Base-by-base conservation (phyloP, 768 basidiomycete genomes). In the Lactarius hatsudake region DNA sequence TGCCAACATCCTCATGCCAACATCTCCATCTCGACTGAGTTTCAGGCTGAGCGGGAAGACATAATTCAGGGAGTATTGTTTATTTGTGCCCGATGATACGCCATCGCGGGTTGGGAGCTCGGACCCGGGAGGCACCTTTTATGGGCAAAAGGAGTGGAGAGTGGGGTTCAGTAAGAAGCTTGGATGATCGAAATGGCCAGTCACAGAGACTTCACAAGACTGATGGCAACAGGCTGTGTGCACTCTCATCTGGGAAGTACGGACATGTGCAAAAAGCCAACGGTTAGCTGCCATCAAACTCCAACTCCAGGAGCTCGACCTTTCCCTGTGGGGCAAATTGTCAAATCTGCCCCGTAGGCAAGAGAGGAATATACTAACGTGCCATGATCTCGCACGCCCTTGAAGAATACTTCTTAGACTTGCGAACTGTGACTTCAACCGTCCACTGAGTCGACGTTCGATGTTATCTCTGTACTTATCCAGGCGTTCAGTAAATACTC, bases 61-160 rank as follows among this genome's bases (percentile, higher is more conserved):
- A 59, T 32, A 55, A 34, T 15, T 45, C 34, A 65, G 61, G 58
- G 48, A 40, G 18, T 26, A 54, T 57, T 13, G 17, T 79, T 63
- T 63, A 79, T 90, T 45, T 90, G 72, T 83, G 90, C 88, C 88
- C 87, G 85, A 87, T 80, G 76, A 91, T 91, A 91, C 89, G 87
- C 89, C 88, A 77, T 73, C 73, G 75, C 81, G 82, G 83, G 83
- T 80, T 83, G 82, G 79, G 78, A 73, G 73, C 81, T 89, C 81
- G 74, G 68, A 79, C 83, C 85, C 83, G 83, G 72, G 78, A 75
- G 87, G 89, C 88, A 91, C 89, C 89, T 90, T 87, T 40, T 87
- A 86, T 84, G 80, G 88, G 90, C 90, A 84, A 74, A 59, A 23
- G 36, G 32, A 42, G 43, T 57, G 45, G 43, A 12, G 36, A 12